Evolutionary conservation across 2,329 filamentous ascomycete species (phyloP), one percentile per base, ranked within the genome.

Genomic region (Ciborinia camelliae): DNA sequence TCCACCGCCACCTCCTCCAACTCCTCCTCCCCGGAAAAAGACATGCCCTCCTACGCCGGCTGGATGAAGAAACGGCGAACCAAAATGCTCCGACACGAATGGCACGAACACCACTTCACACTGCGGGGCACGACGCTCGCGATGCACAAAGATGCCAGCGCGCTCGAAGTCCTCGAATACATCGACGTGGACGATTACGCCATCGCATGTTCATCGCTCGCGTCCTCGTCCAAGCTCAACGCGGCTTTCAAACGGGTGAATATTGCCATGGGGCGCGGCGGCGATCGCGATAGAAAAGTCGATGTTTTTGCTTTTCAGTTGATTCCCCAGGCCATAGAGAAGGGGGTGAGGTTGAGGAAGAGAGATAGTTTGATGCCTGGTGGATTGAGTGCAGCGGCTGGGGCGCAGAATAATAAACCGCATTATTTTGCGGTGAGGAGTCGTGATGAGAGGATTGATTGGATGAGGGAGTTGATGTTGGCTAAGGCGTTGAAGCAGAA

Each of bases 41-140:
- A 82, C 62, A 85, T 86, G 64, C 78, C 89, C 68, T 85, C 86
- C 41, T 91, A 93, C 77, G 86, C 90, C 58, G 95, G 95, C 1
- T 92, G 88, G 77, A 96, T 99, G 87, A 93, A 92, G 82, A 97
- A 96, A 82, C 91, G 94, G 74, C 92, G 92, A 80, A 96, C 90
- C 41, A 88, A 87, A 73, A 87, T 97, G 81, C 85, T 97, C 67
- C 90, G 92, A 51, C 91, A 96, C 76, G 93, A 97, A 79, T 97
- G 93, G 93, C 87, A 92, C 73, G 91, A 96, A 75, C 89, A 92
- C 71, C 95, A 94, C 80, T 96, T 95, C 76, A 92, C 91, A 32
- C 88, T 97, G 68, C 87, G 88, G 72, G 89, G 89, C 65, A 91
- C 87, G 32, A 84, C 86, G 35, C 82, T 91, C 45, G 87, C 89